A percentile compares a stretch with the other conserved stretches of the same genome.
Evolutionary conservation across 345 rosid genomes (phyloP).

Genomic region (Gossypium mustelinum): DNA sequence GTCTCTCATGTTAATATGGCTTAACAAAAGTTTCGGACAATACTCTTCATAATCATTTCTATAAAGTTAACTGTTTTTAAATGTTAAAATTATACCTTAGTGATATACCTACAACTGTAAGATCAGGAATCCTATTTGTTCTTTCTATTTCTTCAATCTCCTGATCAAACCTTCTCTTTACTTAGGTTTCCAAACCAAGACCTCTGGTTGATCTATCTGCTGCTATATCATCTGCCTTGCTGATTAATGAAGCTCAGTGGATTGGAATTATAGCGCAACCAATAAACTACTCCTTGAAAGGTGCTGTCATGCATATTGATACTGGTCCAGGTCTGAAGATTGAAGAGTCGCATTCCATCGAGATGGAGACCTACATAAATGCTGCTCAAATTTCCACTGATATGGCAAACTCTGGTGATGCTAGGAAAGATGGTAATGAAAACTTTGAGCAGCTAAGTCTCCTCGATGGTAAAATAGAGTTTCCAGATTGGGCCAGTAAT

Average conservation of each 20-base stretch:
- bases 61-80: background rate
- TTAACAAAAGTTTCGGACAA: background rate
- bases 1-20: background rate
- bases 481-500: constrained; percentile 91
- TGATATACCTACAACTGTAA: background rate
- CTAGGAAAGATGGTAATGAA: constrained; percentile 30
- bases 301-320: constrained; percentile 83
- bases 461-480: constrained; percentile 55
- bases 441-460: constrained; percentile 57
- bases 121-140: constrained; percentile 7
- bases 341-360: constrained; percentile 70
- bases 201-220: constrained; percentile 93
- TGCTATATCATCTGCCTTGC: constrained; percentile 77
- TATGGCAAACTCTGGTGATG: constrained; percentile 24
- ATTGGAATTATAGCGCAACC: constrained; percentile 78
- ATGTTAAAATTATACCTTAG: background rate
- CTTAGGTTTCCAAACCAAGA: constrained; percentile 82
- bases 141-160: constrained; percentile 20
- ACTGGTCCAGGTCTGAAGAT: constrained; percentile 94
- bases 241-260: constrained; percentile 92
- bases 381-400: constrained; percentile 26
- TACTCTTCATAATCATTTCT: background rate
- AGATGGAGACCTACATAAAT: constrained; percentile 63
- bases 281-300: constrained; percentile 73
- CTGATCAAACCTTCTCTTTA: constrained; percentile 18